These are phyloP conservation scores for Bruguiera gymnorhiza DNA, from an alignment of 345 rosid genomes.

Conservation along the genomic window DNA sequence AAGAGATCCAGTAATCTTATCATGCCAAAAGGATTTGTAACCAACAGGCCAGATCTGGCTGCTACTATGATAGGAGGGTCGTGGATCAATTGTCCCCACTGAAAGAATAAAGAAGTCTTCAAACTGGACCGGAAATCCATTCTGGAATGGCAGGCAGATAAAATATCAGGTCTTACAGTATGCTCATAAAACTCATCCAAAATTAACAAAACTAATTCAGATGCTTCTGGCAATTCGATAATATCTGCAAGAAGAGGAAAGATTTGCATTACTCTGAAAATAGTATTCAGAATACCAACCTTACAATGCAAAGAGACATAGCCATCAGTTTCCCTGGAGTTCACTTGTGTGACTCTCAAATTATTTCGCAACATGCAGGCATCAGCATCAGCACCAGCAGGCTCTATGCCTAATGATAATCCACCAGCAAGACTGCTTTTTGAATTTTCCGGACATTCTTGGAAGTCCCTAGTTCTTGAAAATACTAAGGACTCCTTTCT, in stretches of 20 bases:
- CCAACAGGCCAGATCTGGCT: slow-evolving; percentile 42
- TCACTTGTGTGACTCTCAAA: slow-evolving; percentile 7
- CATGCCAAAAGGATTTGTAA: slow-evolving; percentile 41
- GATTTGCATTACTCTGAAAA: not conserved
- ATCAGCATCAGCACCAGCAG: slow-evolving; percentile 10
- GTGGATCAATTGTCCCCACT: slow-evolving; percentile 32
- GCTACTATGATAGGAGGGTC: slow-evolving; percentile 30
- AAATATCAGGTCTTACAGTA: slow-evolving; percentile 8
- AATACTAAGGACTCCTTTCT: slow-evolving; percentile 25
- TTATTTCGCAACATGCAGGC: slow-evolving; percentile 12
- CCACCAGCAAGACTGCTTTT: slow-evolving; percentile 18
- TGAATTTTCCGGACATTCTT: slow-evolving; percentile 24
- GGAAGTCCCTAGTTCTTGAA: slow-evolving; percentile 23
- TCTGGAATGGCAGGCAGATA: slow-evolving; percentile 22
- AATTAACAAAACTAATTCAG: not conserved
- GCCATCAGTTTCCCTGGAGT: slow-evolving; percentile 10
- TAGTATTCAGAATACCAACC: slow-evolving; percentile 14
- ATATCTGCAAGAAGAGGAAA: not conserved
- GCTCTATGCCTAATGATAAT: slow-evolving; percentile 9
- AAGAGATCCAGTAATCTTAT: slow-evolving; percentile 38
- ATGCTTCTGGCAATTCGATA: not conserved
- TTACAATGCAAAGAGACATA: slow-evolving; percentile 13
- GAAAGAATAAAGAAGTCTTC: slow-evolving; percentile 35
- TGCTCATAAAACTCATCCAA: slow-evolving; percentile 3
- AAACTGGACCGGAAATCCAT: slow-evolving; percentile 36